Conservation (phyloP, 352 stramenopile genomes). For the Phytophthora meadii region DNA sequence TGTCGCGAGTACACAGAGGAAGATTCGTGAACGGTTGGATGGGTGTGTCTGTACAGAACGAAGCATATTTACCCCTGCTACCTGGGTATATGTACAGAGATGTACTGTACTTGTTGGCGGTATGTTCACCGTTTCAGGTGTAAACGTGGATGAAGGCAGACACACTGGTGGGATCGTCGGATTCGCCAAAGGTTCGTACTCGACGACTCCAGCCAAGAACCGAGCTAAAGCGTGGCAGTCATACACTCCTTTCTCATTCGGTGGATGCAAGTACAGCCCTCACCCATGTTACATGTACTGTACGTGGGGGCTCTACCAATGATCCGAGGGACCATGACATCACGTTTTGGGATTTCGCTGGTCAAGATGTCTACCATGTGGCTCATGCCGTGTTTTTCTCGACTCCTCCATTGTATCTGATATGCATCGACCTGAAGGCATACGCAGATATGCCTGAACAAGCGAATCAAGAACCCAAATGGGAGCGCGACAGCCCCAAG, state of each 20-base stretch:
- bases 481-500: not conserved
- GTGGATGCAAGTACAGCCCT: too few species aligned
- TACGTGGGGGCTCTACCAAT: too few species aligned
- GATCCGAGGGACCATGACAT: not conserved
- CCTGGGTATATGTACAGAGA: too few species aligned
- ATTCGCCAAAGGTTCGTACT: constrained; percentile 94
- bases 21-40: constrained; percentile 3
- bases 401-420: constrained; percentile 13
- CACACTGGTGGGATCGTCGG: constrained; percentile 72
- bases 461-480: too few species aligned
- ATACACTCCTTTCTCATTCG: constrained; percentile 48
- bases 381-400: constrained; percentile 29
- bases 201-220: constrained; percentile 92
- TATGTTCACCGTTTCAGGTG: constrained; percentile 13
- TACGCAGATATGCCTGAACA: constrained; percentile 4
- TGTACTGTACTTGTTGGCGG: too few species aligned
- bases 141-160: constrained; percentile 87
- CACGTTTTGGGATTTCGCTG: constrained; percentile 25
- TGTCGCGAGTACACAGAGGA: constrained; percentile 44
- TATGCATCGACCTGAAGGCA: constrained; percentile 17
- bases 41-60: too few species aligned
- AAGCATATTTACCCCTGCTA: too few species aligned
- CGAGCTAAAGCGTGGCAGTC: constrained; percentile 83
- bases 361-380: constrained; percentile 4
- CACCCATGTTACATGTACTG: too few species aligned